Conservation (phyloP, 2,329 filamentous ascomycete genomes). For the Curvularia spicifera region DNA sequence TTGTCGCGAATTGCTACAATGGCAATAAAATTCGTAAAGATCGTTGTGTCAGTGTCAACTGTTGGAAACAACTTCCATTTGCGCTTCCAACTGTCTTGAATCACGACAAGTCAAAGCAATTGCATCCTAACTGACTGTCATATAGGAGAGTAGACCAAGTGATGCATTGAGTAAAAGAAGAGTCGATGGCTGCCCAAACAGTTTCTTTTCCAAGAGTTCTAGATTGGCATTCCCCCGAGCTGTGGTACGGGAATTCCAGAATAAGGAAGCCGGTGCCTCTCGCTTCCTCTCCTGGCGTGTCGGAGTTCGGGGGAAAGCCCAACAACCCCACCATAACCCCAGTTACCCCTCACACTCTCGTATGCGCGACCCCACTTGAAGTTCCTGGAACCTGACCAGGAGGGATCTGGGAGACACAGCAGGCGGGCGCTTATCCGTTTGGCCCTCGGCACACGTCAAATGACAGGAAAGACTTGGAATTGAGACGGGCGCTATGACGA, state of each 20-base stretch:
- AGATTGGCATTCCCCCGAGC: not conserved
- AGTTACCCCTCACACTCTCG: constrained; percentile 15
- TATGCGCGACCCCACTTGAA: constrained; percentile 10
- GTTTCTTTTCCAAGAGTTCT: not conserved
- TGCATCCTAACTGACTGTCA: not conserved
- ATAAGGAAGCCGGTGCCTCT: constrained; percentile 11
- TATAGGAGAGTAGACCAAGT: not conserved
- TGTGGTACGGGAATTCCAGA: not conserved
- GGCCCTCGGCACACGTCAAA: constrained; percentile 13
- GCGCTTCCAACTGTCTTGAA: not conserved
- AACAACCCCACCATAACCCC: constrained; percentile 9
- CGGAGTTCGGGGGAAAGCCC: constrained; percentile 8
- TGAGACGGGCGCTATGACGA: constrained; percentile 2
- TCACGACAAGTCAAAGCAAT: not conserved
- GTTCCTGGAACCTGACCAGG: constrained; percentile 3
- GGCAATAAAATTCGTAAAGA: not conserved
- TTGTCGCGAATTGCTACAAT: too few relatives aligned
- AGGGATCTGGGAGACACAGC: constrained; percentile 5
- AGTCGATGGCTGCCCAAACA: not conserved
- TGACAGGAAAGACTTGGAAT: constrained; percentile 4
- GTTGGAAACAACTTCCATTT: not conserved
- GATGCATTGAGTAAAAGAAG: not conserved
- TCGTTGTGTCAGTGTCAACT: not conserved
- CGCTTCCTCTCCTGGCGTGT: constrained; percentile 1
- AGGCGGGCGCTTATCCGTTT: constrained; percentile 9